Conservation (phyloP, 345 rosid species). For the Syzygium jambos region DNA sequence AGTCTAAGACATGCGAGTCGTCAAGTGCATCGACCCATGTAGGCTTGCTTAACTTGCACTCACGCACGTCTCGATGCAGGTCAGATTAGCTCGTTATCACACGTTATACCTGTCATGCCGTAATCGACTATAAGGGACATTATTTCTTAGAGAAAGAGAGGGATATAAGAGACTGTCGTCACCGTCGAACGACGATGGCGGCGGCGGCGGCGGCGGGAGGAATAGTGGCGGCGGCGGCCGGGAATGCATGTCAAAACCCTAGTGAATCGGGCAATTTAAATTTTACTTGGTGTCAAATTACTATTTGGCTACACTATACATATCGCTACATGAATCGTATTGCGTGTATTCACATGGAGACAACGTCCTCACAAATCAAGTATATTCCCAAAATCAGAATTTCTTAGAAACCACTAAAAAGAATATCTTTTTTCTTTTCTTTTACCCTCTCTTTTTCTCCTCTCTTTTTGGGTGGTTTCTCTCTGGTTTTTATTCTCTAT, state of each 20-base stretch:
- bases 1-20: neutral
- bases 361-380: neutral
- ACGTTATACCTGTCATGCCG: neutral
- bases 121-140: neutral
- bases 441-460: neutral
- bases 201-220: neutral
- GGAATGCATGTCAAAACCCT: neutral
- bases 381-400: conserved; percentile 30
- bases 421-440: neutral
- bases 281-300: neutral
- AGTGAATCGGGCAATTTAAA: neutral
- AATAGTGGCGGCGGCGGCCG: rapidly evolving
- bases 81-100: neutral
- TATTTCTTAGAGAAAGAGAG: neutral
- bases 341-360: neutral
- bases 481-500: conserved; percentile 15
- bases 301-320: neutral
- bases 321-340: neutral
- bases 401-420: conserved; percentile 8
- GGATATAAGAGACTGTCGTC: neutral
- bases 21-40: too few relatives aligned
- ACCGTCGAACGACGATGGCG: neutral
- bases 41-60: neutral
- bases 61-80: neutral
- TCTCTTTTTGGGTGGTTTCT: conserved; percentile 7